phyloP scores from a whole-genome alignment of 306 rosid genomes.

The Purshia tridentata region DNA sequence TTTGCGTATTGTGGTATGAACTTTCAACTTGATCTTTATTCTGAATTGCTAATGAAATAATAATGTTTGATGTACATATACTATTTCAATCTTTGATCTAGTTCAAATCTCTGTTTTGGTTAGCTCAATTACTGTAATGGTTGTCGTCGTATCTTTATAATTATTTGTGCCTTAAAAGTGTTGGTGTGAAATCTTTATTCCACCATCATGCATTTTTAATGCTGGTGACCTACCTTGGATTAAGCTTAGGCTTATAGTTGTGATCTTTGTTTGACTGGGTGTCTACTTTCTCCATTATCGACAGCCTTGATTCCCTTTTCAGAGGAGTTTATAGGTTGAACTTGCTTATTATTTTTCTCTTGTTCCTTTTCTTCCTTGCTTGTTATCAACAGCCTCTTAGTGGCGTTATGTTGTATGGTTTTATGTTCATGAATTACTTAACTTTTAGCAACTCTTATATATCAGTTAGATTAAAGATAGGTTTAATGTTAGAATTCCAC shows the following conservation, averaged over 20 bases:
- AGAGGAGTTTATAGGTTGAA: background rate
- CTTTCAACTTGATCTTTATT: slow-evolving; percentile 20
- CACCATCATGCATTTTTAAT: slow-evolving; percentile 2
- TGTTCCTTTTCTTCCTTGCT: background rate
- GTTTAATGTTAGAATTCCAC: background rate
- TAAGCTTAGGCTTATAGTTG: background rate
- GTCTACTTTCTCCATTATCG: background rate
- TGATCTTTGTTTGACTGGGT: background rate
- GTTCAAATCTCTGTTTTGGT: background rate
- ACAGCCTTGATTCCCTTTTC: background rate
- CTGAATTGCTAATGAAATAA: slow-evolving; percentile 11
- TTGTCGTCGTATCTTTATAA: background rate
- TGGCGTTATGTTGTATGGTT: background rate
- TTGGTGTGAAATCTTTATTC: background rate
- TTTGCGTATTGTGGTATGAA: slow-evolving; percentile 82
- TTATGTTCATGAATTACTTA: background rate
- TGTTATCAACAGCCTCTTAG: background rate
- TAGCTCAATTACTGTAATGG: slow-evolving; percentile 3
- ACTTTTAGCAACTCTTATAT: background rate
- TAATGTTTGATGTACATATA: background rate
- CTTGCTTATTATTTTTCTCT: background rate
- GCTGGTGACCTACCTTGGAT: background rate
- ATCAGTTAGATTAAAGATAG: background rate
- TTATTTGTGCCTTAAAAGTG: background rate
- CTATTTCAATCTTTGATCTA: background rate